Base-by-base conservation (phyloP, 1,139 yeast species). In the Geotrichum klebahnii region DNA sequence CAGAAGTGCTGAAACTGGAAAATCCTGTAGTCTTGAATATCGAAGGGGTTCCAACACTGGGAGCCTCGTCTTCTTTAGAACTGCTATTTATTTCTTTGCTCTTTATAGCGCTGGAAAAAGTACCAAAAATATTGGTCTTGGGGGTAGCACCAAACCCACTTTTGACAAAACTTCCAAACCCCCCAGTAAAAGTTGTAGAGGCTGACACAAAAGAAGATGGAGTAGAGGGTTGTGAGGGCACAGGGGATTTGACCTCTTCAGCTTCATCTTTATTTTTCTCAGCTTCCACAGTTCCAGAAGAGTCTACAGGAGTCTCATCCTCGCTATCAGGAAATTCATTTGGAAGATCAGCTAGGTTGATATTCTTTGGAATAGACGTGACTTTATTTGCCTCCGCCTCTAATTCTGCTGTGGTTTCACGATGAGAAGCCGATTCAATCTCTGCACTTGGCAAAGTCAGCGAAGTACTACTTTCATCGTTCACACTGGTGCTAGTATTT, bases 21-120 rank as follows among this genome's bases (percentile, higher is more conserved):
- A 19, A 58, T 52, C 20, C 61, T 10, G 9, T 10, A 52, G 31
- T 58, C 56, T 48, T 56, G 53, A 20, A 54, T 48, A 20, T 16
- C 23, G 41, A 32, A 4, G 38, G 2, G 5, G 33, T 19, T 17
- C 24, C 10, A 19, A 3, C 6, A 10, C 23, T 31, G 54, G 50
- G 26, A 38, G 46, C 20, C 35, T 34, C 20, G 17, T 28, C 14
- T 33, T 46, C 47, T 23, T 41, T 16, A 17, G 14, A 16, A 29
- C 48, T 40, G 32, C 46, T 40, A 12, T 28, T 38, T 16, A 33
- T 34, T 2, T 47, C 28, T 1, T 35, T 19, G 16, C 40, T 14
- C 31, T 23, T 16, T 10, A 33, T 6, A 16, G 34, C 14, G 20
- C 20, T 34, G 2, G 44, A 34, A 1, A 41, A 24, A 9, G 39